Conservation (phyloP, 768 basidiomycete genomes). For the Holtermannia corniformis region DNA sequence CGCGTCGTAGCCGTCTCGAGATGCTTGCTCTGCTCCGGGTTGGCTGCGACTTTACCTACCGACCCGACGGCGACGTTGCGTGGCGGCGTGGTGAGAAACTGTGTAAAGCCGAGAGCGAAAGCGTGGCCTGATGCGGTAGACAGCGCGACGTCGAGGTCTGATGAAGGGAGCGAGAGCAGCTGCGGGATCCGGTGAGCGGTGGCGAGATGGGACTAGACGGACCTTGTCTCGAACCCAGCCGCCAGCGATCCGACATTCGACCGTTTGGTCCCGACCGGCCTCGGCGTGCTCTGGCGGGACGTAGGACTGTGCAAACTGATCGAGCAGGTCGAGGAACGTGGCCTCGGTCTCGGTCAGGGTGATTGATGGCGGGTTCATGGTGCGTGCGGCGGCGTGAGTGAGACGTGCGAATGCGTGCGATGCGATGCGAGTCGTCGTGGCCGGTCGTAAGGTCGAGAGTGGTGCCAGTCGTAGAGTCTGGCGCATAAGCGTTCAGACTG, state of each 20-base stretch:
- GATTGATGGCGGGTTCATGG: slow-evolving; percentile 38
- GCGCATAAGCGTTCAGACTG: too few species aligned
- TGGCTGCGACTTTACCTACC: slow-evolving; percentile 76
- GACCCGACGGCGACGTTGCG: slow-evolving; percentile 33
- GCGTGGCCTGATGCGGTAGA: slow-evolving; percentile 78
- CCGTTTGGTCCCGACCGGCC: slow-evolving; percentile 39
- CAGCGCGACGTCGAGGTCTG: slow-evolving; percentile 90
- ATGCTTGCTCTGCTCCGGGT: slow-evolving; percentile 96
- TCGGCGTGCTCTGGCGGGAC: slow-evolving; percentile 49
- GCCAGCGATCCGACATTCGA: slow-evolving; percentile 79
- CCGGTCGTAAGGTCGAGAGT: too few species aligned
- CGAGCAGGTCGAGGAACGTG: slow-evolving; percentile 63
- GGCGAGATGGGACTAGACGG: slow-evolving; percentile 13
- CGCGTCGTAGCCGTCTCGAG: slow-evolving; percentile 85
- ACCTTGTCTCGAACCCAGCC: slow-evolving; percentile 99
- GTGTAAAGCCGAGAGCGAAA: slow-evolving; percentile 71
- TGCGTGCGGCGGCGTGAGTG: too few species aligned
- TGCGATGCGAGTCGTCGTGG: too few species aligned
- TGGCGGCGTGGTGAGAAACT: slow-evolving; percentile 46
- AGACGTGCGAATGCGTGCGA: too few species aligned
- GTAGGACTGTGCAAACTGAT: slow-evolving; percentile 60
- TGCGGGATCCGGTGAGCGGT: slow-evolving; percentile 6
- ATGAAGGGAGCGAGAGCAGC: slow-evolving; percentile 70
- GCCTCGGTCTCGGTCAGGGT: slow-evolving; percentile 60
- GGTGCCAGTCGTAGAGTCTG: too few species aligned